phyloP scores from a whole-genome alignment of 2,329 filamentous ascomycete genomes.

The Neofusicoccum sp. region DNA sequence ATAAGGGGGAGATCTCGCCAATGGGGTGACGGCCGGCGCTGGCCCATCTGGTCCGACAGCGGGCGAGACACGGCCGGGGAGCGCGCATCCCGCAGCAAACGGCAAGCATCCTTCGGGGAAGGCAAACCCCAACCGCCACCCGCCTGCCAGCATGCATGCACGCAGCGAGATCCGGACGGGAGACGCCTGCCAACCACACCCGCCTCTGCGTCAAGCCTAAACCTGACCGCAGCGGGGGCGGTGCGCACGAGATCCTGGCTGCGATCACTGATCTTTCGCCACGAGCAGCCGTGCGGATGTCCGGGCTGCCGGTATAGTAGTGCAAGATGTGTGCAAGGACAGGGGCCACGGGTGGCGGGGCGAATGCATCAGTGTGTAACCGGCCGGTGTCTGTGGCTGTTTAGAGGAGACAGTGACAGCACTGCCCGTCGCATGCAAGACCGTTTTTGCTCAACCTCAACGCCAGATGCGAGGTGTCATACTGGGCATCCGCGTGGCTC shows the following conservation, averaged over 20 bases:
- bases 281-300: not conserved
- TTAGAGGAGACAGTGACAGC: slow-evolving; percentile 2
- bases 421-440: not conserved
- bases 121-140: not conserved
- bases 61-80: not conserved
- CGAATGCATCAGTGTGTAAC: slow-evolving; percentile 4
- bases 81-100: slow-evolving; percentile 6
- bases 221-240: not conserved
- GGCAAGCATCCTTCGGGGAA: not conserved
- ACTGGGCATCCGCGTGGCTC: slow-evolving; percentile 1
- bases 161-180: not conserved
- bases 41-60: no score
- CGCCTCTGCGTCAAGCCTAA: not conserved
- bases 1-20: not conserved
- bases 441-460: not conserved
- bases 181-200: no score
- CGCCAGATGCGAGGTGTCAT: slow-evolving; percentile 10
- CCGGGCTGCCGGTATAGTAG: slow-evolving; percentile 3
- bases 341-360: not conserved
- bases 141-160: not conserved
- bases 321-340: slow-evolving; percentile 9
- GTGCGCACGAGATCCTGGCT: not conserved
- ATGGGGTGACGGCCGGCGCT: not conserved
- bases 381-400: not conserved
- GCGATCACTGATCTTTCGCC: not conserved